These are phyloP conservation scores for Populus hybrid DNA, from an alignment of 441 rosid species.

Conservation along the genomic window DNA sequence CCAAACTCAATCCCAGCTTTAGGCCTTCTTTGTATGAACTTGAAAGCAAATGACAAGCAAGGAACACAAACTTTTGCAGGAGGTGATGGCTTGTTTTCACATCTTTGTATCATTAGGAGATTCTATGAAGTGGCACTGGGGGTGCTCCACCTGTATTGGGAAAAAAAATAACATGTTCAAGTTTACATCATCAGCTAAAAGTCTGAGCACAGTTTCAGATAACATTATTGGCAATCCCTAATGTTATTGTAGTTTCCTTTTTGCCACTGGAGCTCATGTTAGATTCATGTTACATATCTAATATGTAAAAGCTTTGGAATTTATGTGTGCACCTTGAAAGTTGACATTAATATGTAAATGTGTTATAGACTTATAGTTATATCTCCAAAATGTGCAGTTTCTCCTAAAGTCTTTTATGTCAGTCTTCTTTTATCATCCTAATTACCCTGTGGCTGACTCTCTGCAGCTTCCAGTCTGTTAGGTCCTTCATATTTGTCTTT, in stretches of 20 bases:
- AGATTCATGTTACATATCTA: no score
- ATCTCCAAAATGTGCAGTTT: neutral
- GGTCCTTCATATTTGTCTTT: neutral
- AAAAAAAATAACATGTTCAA: neutral
- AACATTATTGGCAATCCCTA: no score
- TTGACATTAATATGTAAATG: no score
- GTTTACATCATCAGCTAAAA: neutral
- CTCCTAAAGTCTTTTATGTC: neutral
- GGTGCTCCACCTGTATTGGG: neutral
- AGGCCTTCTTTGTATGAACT: neutral
- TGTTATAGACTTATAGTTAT: neutral
- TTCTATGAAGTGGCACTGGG: neutral
- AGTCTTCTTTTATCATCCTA: neutral
- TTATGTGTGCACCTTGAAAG: no score
- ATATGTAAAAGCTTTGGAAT: no score
- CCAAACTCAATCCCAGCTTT: neutral
- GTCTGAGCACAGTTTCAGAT: neutral
- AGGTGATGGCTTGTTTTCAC: neutral
- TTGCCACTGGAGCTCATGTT: no score
- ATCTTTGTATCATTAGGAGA: neutral
- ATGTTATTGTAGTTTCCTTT: no score
- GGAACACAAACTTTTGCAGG: neutral
- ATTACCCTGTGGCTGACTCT: neutral
- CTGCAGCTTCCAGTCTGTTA: neutral
- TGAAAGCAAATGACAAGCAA: neutral